These are phyloP conservation scores for Musa acuminata DNA, from an alignment of 176 grass and related monocot genomes.

Conservation along the genomic window DNA sequence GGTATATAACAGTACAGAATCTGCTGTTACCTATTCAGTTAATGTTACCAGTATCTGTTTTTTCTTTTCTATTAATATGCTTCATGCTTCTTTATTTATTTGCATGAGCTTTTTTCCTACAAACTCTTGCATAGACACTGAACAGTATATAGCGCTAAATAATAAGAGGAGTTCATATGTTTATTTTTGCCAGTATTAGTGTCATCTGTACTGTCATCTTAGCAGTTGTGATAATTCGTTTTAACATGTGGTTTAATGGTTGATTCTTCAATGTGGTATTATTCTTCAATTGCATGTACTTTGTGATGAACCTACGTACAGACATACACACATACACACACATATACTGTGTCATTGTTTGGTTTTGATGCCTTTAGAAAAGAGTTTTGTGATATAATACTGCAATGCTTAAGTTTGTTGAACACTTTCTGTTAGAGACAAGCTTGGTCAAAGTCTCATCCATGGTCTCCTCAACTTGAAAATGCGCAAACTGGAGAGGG, in stretches of 20 bases:
- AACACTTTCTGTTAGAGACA: constrained; percentile 28
- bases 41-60: too few relatives aligned
- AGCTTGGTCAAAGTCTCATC: constrained; percentile 30
- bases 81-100: too few relatives aligned
- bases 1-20: too few relatives aligned
- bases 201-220: background rate
- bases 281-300: background rate
- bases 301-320: background rate
- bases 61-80: too few relatives aligned
- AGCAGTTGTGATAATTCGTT: background rate
- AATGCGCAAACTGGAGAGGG: constrained; percentile 21
- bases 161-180: background rate
- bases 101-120: too few relatives aligned
- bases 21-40: too few relatives aligned
- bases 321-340: too few relatives aligned
- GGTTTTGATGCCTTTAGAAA: background rate
- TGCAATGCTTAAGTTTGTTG: background rate
- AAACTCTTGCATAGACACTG: background rate
- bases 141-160: background rate
- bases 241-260: background rate
- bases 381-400: background rate
- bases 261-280: background rate
- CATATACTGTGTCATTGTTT: background rate
- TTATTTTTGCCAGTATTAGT: background rate
- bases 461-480: constrained; percentile 27